Evolutionary conservation across 371 early-diverging fungal species (phyloP), one percentile per base, ranked within the genome.

Genomic region (Smittium culicis): DNA sequence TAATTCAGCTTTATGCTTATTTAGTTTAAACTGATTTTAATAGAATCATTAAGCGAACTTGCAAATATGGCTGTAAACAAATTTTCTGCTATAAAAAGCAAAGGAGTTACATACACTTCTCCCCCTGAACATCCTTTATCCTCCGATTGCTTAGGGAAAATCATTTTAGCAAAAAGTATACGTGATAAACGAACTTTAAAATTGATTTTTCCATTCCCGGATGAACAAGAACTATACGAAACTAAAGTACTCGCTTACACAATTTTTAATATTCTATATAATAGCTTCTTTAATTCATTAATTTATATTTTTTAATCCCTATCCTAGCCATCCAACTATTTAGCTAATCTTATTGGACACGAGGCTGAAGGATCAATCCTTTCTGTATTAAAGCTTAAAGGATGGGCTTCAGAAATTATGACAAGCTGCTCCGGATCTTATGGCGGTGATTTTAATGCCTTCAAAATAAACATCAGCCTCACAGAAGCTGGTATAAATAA

Each of bases 161-260:
- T 84, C 71, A 81, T 93, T 30, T 80, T 78, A 66, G 82, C 89
- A 57, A 88, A 89, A 71, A 91, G 92, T 35, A 88, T 94, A 64
- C 89, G 90, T 71, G 87, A 94, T 71, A 75, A 84, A 27, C 85
- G 89, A 25, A 74, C 80, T 2, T 74, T 97, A 60, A 85, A 86
- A 64, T 71, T 97, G 72, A 82, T 83, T 20, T 97, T 93, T 69
- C 89, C 92, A n/a, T 86, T 92, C 70, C 92, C 93, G 0, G 91
- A 91, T 72, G 67, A 65, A 32, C 73, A 75, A 63, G 66, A 66
- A 16, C 62, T 60, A 17, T 70, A 71, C 61, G 34, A 34, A 11
- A 16, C 35, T 25, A 72, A 89, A 27, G 57, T 57, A 57, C 8
- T 57, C 25, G 3, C 20, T n/a, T n/a, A n/a, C n/a, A n/a, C n/a